Base-by-base conservation (phyloP, 2,329 filamentous ascomycete species). In the Aphanocladium album region DNA sequence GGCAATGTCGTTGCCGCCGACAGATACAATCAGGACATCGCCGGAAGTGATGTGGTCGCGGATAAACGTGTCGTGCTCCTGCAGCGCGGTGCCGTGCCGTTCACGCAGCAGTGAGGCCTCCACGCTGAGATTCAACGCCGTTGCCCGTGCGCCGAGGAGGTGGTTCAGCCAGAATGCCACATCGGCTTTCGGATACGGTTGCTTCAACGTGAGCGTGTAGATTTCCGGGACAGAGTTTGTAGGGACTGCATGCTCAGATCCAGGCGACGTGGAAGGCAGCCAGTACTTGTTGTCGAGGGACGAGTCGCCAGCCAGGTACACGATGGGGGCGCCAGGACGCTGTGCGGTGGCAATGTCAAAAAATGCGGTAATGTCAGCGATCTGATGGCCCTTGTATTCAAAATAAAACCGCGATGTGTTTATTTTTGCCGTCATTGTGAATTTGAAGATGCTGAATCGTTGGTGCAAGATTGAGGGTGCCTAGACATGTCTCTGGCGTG, bases 111-210 rank as follows among this genome's bases (percentile, higher is more conserved):
- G 49, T 9, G 58, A 60, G 14, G 50, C 58, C 30, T 60, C 58
- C 8, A 60, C 58, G 9, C 49, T 50, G 8, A 51, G 25, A 41
- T 60, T 60, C 17, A 60, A 19, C n/a, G 51, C 50, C 39, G 58
- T 60, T 19, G 50, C 58, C 7, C 30, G 50, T 19, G 41, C 23
- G 39, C 58, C 58, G 4, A 60, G 50, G 2, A n/a, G 30, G 21
- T 50, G 58, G n/a, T 60, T 60, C n/a, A 60, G 30, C 58, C 58
- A 60, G 19, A 60, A 60, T 5, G 58, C 58, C 12, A 60, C 41
- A 27, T 60, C 58, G 1, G 30, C 25, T 21, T 54, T 54, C 11
- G 50, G 46, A 16, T 25, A 25, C 3, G 35, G 45, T 7, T 17
- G 12, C 9, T 59, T 23, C 35, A 59, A 33, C 37, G 35, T 16